Evolutionary conservation across 1,284 basidiomycete species (phyloP), one percentile per base, ranked within the genome.

Genomic region (Pterulicium gracile): DNA sequence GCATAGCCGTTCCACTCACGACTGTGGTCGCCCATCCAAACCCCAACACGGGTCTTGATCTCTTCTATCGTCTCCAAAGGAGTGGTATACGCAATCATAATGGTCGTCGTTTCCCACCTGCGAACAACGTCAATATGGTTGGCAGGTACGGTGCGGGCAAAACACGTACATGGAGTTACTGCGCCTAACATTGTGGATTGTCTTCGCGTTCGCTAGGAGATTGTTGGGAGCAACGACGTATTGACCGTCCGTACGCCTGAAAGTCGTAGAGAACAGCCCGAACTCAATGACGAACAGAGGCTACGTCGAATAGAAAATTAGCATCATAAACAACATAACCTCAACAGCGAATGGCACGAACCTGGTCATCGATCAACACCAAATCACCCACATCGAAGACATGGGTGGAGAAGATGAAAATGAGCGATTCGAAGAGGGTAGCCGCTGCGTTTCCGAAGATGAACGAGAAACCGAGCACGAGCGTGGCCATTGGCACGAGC

Each of bases 401-500:
- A 54, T 87, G 85, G 0, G 83, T 86, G 0, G 83, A 85, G 61
- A 90, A 89, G 52, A 89, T 88, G 66, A 90, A 89, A 56, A 87
- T 82, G 27, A 86, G 69, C 47, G 82, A 85, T 66, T 89, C 84
- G 54, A 90, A 91, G 4, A 91, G 64, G 2, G 79, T 83, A 56
- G 86, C 82, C 4, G 88, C 88, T 4, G 86, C 85, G 60, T 89
- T 80, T 3, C 86, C 87, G 54, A 89, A 91, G 51, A 87, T 74
- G 64, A 88, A 88, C 7, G 82, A 86, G 58, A 87, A 88, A 4
- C 82, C 82, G 42, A 87, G 74, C 49, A 89, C 77, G 53, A 89
- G 78, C 0, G 87, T 88, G 3, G 85, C 85, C 27, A 91, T 68
- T 15, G 88, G 88, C 10, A 89, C 85, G 20, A 91, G 72, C 3